Evolutionary conservation across 805 yeast species (phyloP).

Genomic region (Candida succiphila): DNA sequence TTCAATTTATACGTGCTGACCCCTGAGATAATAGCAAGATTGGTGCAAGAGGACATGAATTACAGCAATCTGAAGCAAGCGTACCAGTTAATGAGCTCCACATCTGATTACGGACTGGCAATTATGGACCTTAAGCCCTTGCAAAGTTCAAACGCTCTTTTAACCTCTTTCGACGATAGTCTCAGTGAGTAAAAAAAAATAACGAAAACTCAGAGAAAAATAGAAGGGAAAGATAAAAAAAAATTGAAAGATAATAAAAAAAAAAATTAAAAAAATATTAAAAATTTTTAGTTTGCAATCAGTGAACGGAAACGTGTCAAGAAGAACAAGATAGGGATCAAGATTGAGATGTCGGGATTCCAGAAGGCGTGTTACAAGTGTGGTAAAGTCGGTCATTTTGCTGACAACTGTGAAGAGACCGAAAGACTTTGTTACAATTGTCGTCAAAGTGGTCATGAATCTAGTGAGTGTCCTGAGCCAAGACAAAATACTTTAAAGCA

Average conservation of each 20-base stretch:
- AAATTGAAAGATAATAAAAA: background rate
- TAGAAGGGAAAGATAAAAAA: background rate
- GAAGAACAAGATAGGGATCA: too few relatives aligned
- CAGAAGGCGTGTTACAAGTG: constrained; percentile 82
- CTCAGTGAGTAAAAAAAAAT: too few relatives aligned
- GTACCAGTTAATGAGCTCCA: constrained; percentile 33
- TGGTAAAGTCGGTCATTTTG: constrained; percentile 87
- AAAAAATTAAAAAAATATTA: constrained; percentile 3
- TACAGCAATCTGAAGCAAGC: constrained; percentile 30
- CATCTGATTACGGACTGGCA: constrained; percentile 27
- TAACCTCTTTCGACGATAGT: too few relatives aligned
- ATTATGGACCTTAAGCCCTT: constrained; percentile 18
- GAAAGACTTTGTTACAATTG: constrained; percentile 91
- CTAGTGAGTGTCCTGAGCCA: constrained; percentile 82
- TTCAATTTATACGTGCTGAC: constrained; percentile 52
- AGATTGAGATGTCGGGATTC: constrained; percentile 22
- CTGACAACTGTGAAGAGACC: constrained; percentile 76
- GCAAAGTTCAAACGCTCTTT: background rate
- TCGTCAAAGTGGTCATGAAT: constrained; percentile 82
- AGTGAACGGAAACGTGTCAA: too few relatives aligned
- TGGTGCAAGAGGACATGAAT: constrained; percentile 37
- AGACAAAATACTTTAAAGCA: constrained; percentile 78
- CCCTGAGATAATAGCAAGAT: constrained; percentile 46
- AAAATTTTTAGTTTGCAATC: too few relatives aligned
- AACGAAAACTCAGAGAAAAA: background rate